These are phyloP conservation scores for Spinellus fusiger DNA, from an alignment of 192 early-diverging fungal species.

Conservation along the genomic window DNA sequence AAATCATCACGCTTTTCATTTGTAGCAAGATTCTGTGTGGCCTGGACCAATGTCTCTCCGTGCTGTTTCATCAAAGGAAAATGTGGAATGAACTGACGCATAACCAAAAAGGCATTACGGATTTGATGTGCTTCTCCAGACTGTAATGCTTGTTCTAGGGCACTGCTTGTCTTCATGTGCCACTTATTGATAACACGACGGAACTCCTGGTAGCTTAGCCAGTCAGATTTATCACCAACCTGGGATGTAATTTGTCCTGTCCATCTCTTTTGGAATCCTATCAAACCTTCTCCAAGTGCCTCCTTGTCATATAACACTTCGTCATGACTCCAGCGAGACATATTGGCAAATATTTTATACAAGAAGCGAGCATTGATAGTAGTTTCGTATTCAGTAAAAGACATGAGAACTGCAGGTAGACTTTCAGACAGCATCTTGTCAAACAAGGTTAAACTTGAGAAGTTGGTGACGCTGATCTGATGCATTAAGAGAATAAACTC, in stretches of 20 bases:
- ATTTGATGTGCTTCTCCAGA: constrained; percentile 67
- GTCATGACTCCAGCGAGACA: constrained; percentile 54
- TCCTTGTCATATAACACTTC: constrained; percentile 45
- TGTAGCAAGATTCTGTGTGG: constrained; percentile 39
- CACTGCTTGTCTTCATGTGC: constrained; percentile 48
- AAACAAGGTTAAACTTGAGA: constrained; percentile 66
- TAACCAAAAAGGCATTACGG: constrained; percentile 68
- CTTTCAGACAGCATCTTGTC: constrained; percentile 51
- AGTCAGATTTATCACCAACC: constrained; percentile 31
- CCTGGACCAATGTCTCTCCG: constrained; percentile 44
- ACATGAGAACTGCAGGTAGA: constrained; percentile 45
- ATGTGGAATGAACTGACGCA: constrained; percentile 52
- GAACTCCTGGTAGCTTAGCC: constrained; percentile 57
- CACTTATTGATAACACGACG: constrained; percentile 62
- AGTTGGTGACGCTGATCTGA: constrained; percentile 56
- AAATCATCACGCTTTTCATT: constrained; percentile 64
- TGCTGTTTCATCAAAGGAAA: constrained; percentile 57
- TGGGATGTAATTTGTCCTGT: constrained; percentile 19
- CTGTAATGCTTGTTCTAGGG: constrained; percentile 37
- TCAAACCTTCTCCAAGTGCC: constrained; percentile 48
- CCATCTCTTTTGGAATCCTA: constrained; percentile 71
- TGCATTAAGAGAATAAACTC: constrained; percentile 72
- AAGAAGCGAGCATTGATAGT: constrained; percentile 65
- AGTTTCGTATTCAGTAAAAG: constrained; percentile 70
- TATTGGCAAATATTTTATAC: constrained; percentile 41